Percentiles rank a stretch among this genome's conserved stretches.
phyloP scores from a whole-genome alignment of 2,329 filamentous ascomycete genomes.

The Periconia sp. region DNA sequence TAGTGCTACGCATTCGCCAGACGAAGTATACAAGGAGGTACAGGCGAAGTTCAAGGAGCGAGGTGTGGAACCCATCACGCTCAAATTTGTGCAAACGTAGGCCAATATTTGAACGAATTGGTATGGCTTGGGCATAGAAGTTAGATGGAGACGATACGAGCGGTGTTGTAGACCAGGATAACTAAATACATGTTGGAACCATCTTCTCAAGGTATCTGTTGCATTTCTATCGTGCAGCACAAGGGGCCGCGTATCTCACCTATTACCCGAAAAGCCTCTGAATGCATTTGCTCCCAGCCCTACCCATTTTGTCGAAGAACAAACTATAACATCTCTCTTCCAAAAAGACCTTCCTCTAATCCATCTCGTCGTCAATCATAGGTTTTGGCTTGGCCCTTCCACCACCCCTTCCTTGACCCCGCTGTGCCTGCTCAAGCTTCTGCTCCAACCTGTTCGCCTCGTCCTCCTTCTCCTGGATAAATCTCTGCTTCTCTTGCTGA shows the following conservation, averaged over 20 bases:
- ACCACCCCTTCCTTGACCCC: slow-evolving; percentile 29
- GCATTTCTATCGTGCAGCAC: slow-evolving; percentile 42
- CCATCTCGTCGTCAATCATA: slow-evolving; percentile 43
- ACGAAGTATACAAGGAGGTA: slow-evolving; percentile 67
- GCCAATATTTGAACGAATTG: too few relatives aligned
- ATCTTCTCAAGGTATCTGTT: slow-evolving; percentile 20
- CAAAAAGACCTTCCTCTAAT: too few relatives aligned
- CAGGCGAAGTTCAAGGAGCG: slow-evolving; percentile 40
- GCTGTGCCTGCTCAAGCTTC: slow-evolving; percentile 56
- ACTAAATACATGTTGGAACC: too few relatives aligned
- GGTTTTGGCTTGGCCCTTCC: slow-evolving; percentile 33
- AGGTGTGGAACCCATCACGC: slow-evolving; percentile 37
- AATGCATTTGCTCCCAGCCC: slow-evolving; percentile 34
- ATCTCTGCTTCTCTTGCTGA: slow-evolving; percentile 80
- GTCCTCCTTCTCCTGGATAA: slow-evolving; percentile 76
- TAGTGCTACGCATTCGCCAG: slow-evolving; percentile 70
- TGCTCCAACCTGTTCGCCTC: slow-evolving; percentile 75
- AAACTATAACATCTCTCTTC: too few relatives aligned
- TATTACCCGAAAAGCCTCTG: slow-evolving; percentile 32
- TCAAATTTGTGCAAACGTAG: slow-evolving; percentile 34
- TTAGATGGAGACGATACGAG: too few relatives aligned
- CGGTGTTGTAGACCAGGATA: too few relatives aligned
- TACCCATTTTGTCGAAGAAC: slow-evolving; percentile 26
- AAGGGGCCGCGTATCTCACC: slow-evolving; percentile 30
- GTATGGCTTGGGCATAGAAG: neutral